Conservation (phyloP, 2,329 filamentous ascomycete genomes). For the Hawksworthiomyces lignivorus region DNA sequence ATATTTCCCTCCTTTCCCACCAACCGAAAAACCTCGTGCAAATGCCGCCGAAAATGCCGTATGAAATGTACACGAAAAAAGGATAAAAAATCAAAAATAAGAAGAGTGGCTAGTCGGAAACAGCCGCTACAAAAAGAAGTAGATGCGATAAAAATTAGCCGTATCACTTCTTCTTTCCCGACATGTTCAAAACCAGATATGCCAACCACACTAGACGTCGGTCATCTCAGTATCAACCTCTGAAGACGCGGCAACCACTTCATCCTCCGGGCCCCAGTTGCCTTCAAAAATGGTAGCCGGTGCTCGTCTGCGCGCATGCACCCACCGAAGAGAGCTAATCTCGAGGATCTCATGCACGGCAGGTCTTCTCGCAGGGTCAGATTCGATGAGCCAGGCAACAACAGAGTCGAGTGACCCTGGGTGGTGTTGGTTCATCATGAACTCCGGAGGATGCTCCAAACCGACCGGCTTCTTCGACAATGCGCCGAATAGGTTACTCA, state of each 20-base stretch:
- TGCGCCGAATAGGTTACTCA: conserved; percentile 37
- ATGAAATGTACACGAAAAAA: conserved; percentile 2
- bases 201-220: conserved; percentile 34
- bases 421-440: conserved; percentile 76
- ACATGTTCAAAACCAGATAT: neutral
- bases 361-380: conserved; percentile 66
- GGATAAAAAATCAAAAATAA: neutral
- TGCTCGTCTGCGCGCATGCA: conserved; percentile 65
- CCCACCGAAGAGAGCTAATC: conserved; percentile 71
- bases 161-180: no score
- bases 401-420: conserved; percentile 72
- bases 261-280: conserved; percentile 75
- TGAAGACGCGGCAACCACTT: conserved; percentile 14
- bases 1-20: neutral
- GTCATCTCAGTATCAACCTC: conserved; percentile 51
- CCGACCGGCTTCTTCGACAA: conserved; percentile 37
- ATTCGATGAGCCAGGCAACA: conserved; percentile 80
- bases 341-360: conserved; percentile 65
- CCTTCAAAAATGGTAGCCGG: conserved; percentile 95
- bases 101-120: no score
- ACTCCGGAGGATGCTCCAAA: conserved; percentile 61
- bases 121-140: no score
- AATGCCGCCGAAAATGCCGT: conserved; percentile 14
- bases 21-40: conserved; percentile 1
- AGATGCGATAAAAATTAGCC: neutral